Evolutionary conservation across 257 asterid genomes (phyloP), one percentile per base, ranked within the genome.

Genomic region (Marsdenia floribunda): DNA sequence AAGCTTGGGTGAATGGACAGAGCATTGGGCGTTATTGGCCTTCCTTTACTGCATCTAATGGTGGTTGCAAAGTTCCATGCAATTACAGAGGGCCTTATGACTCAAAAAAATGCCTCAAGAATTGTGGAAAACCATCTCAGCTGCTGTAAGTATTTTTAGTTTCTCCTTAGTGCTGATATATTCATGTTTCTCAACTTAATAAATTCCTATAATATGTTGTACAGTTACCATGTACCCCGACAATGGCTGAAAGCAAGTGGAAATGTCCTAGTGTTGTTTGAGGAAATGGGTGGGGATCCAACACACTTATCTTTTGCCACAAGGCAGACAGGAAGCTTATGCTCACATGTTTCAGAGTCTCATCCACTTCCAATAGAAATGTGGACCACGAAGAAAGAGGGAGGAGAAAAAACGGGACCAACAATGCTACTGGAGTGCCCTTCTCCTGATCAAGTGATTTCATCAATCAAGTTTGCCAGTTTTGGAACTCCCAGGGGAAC

Each of bases 11-110:
- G 71, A 93, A 93, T 16, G 97, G 98, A 44, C 88, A 91, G 77
- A 83, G 98, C 91, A 88, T 93, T 7, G 98, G 98, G 38, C 98
- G 97, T 29, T 93, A 88, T 69, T 93, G 98, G 98, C 97, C 96
- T 6, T 66, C 90, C 49, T 70, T 83, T 57, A 72, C 24, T 7
- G 94, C 97, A 21, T 42, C 89, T 15, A 73, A 71, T 21, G 79
- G 49, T 44, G 93, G 93, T 60, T 93, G 97, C 81, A 68, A 86
- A 2, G 73, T 60, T 70, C 68, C 91, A 35, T 93, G 98, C 87
- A 79, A 88, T 75, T 93, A 91, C 78, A 85, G 82, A 86, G 97
- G 98, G 80, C 0, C 87, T 72, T 93, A 84, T 73, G 68, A 57
- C 77, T 22, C 90, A 8, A 60, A 75, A 76, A 93, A 91, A 83